Evolutionary conservation across 495 filamentous ascomycete species (phyloP).

Genomic region (Penicillium manginii): DNA sequence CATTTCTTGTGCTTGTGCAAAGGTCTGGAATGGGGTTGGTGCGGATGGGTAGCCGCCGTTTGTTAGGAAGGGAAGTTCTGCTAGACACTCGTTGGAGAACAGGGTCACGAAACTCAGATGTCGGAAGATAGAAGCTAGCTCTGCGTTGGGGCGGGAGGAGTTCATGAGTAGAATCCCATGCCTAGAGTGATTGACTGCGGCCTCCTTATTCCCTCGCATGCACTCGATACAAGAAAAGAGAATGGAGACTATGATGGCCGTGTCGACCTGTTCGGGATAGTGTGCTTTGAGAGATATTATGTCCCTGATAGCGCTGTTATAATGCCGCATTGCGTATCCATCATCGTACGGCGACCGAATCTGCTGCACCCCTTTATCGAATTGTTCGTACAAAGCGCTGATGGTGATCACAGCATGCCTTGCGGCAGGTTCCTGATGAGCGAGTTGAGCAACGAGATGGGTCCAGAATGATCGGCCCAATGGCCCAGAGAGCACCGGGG

Average conservation of each 20-base stretch:
- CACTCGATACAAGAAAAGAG: constrained; percentile 22
- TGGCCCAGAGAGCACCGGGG: constrained; percentile 3
- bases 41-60: constrained; percentile 2
- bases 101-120: constrained; percentile 7
- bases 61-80: constrained; percentile 2
- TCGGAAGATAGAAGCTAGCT: constrained; percentile 7
- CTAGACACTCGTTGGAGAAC: background rate
- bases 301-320: constrained; percentile 16
- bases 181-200: constrained; percentile 2
- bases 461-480: constrained; percentile 20
- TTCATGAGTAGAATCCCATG: constrained; percentile 9
- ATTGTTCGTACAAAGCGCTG: constrained; percentile 11
- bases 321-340: constrained; percentile 14
- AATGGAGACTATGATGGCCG: constrained; percentile 13
- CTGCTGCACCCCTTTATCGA: background rate
- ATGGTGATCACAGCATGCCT: constrained; percentile 16
- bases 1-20: constrained; percentile 5
- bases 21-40: background rate
- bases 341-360: background rate
- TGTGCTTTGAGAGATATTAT: constrained; percentile 1
- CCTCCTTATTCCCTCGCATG: constrained; percentile 8
- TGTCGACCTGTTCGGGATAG: constrained; percentile 5
- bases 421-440: constrained; percentile 6
- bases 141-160: background rate
- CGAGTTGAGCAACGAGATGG: constrained; percentile 13